phyloP scores from a whole-genome alignment of 352 stramenopile genomes.

The Globisporangium takayamanum region DNA sequence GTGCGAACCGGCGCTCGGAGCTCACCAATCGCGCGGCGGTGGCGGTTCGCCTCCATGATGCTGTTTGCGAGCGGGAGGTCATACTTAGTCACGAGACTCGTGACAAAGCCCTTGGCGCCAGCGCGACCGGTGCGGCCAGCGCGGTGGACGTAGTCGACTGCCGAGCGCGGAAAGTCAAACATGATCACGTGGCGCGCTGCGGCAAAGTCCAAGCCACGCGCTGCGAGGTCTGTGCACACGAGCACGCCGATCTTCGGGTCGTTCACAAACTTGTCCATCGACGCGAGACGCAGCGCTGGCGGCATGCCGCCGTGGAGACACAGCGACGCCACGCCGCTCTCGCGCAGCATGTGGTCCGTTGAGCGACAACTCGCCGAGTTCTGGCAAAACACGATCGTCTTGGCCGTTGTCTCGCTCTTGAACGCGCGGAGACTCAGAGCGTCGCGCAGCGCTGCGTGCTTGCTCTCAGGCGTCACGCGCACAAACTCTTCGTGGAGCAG shows the following conservation, averaged over 20 bases:
- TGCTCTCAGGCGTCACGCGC: constrained; percentile 48
- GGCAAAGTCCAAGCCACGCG: constrained; percentile 89
- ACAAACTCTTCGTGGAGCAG: constrained; percentile 65
- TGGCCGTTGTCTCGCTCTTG: constrained; percentile 18
- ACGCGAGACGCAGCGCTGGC: constrained; percentile 36
- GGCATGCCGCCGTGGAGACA: constrained; percentile 82
- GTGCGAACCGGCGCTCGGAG: constrained; percentile 18
- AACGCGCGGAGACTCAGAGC: constrained; percentile 35
- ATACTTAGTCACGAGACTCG: constrained; percentile 70
- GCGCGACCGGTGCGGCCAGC: constrained; percentile 64
- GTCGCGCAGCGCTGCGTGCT: constrained; percentile 66
- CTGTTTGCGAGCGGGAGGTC: constrained; percentile 55
- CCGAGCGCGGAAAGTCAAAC: constrained; percentile 90
- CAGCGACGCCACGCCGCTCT: constrained; percentile 54
- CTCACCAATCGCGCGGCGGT: constrained; percentile 48
- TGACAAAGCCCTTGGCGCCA: constrained; percentile 52
- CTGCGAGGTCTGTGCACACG: constrained; percentile 91
- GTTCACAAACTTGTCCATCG: constrained; percentile 49
- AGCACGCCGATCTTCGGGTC: constrained; percentile 57
- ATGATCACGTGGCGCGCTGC: constrained; percentile 89
- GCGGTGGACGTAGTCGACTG: constrained; percentile 93
- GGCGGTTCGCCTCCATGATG: constrained; percentile 59
- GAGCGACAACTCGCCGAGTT: constrained; percentile 66
- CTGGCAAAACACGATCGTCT: constrained; percentile 75
- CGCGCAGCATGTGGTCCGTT: constrained; percentile 78